Percentiles rank a stretch among this genome's conserved stretches.
Evolutionary conservation across 2,329 filamentous ascomycete species (phyloP).

Genomic region (Huntiella bhutanensis): DNA sequence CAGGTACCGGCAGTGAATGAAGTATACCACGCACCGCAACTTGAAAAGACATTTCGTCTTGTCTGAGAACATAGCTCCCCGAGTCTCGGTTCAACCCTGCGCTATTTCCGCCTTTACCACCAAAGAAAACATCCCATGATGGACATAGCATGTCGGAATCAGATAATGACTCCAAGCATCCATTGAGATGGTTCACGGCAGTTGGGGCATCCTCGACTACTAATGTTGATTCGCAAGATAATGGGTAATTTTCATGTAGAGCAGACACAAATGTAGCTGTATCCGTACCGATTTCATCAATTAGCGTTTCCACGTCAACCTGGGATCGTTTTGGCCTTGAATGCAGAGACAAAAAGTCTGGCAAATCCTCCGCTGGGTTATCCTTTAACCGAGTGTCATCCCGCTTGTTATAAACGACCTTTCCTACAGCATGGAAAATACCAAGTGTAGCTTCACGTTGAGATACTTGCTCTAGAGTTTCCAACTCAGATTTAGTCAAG

Average conservation of each 20-base stretch:
- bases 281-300: slow-evolving; percentile 86
- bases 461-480: slow-evolving; percentile 63
- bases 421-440: slow-evolving; percentile 90
- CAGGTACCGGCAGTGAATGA: slow-evolving; percentile 69
- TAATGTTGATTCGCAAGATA: slow-evolving; percentile 50
- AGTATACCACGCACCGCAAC: slow-evolving; percentile 72
- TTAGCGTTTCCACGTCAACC: slow-evolving; percentile 54
- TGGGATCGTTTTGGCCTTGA: slow-evolving; percentile 43
- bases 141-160: slow-evolving; percentile 72
- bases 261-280: slow-evolving; percentile 77
- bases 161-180: slow-evolving; percentile 73
- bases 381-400: slow-evolving; percentile 4
- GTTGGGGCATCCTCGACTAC: slow-evolving; percentile 29
- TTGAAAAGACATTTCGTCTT: slow-evolving; percentile 90
- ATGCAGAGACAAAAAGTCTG: slow-evolving; percentile 36
- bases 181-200: slow-evolving; percentile 53
- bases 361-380: slow-evolving; percentile 31
- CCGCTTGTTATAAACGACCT: slow-evolving; percentile 91
- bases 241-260: slow-evolving; percentile 79
- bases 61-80: slow-evolving; percentile 57
- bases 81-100: slow-evolving; percentile 32
- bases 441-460: slow-evolving; percentile 79
- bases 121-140: slow-evolving; percentile 50
- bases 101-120: slow-evolving; percentile 24
- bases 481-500: slow-evolving; percentile 58